Evolutionary conservation across 148 eudicot species (phyloP).

Genomic region (Nyssa sinensis): DNA sequence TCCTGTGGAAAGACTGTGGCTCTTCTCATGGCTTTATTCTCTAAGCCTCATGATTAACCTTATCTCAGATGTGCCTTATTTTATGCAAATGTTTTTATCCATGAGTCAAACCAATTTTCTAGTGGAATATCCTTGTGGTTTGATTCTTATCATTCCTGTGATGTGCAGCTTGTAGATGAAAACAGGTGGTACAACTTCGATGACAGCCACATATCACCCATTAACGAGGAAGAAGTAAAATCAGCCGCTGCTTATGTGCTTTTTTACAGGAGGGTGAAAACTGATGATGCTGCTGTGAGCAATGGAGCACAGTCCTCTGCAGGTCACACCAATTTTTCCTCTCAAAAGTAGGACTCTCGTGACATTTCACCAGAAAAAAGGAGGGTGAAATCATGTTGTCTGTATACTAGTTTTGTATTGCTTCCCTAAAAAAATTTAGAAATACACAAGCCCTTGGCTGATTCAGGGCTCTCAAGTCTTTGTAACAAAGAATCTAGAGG

Average conservation of each 20-base stretch:
- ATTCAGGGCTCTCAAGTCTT: constrained; percentile 5
- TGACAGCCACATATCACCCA: constrained; percentile 70
- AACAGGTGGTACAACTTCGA: constrained; percentile 89
- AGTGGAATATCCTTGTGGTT: background rate
- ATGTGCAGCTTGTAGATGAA: constrained; percentile 71
- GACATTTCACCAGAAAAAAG: background rate
- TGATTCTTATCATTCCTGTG: background rate
- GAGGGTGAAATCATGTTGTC: constrained; percentile 1
- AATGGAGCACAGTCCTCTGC: constrained; percentile 33
- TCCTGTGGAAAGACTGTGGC: background rate
- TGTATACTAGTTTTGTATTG: constrained; percentile 14
- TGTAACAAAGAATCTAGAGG: constrained; percentile 4
- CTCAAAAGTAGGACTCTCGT: constrained; percentile 16
- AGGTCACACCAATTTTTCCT: constrained; percentile 22
- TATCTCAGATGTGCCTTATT: background rate
- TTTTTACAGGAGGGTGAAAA: constrained; percentile 70
- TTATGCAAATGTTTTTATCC: background rate
- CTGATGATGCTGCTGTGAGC: constrained; percentile 35
- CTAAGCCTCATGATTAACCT: background rate
- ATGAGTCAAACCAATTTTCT: background rate
- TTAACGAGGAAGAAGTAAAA: constrained; percentile 82
- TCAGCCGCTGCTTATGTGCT: constrained; percentile 89
- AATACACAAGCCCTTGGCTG: constrained; percentile 8
- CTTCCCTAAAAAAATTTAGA: constrained; percentile 2
- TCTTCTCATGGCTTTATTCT: background rate